Conservation (phyloP, 1,284 basidiomycete species). For the Trametes pubescens region DNA sequence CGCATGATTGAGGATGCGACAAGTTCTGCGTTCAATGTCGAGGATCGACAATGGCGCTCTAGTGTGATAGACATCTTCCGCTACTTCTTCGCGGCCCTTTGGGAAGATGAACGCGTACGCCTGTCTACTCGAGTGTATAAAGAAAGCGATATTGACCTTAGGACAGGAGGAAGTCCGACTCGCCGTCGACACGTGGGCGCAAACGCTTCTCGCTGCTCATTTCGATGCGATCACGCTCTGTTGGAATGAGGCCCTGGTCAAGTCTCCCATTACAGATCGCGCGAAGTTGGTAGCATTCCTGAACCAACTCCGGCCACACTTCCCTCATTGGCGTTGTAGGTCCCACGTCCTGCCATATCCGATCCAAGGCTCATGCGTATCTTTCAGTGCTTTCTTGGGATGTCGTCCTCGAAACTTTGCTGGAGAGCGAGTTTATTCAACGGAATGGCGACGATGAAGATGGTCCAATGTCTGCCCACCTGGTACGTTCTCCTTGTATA, state of each 20-base stretch:
- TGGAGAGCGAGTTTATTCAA: conserved; percentile 60
- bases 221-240: conserved; percentile 67
- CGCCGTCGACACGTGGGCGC: conserved; percentile 61
- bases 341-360: not conserved
- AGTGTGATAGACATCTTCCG: conserved; percentile 65
- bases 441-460: conserved; percentile 48
- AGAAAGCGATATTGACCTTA: not conserved
- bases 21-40: conserved; percentile 64
- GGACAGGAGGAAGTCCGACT: conserved; percentile 71
- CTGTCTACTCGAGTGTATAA: not conserved
- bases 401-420: conserved; percentile 61
- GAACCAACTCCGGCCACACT: conserved; percentile 68
- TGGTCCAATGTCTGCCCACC: conserved; percentile 51
- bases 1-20: conserved; percentile 70
- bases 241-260: conserved; percentile 68
- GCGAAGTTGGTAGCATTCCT: conserved; percentile 66
- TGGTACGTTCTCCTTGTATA: conserved; percentile 44
- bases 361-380: conserved; percentile 3
- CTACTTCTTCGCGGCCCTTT: conserved; percentile 66
- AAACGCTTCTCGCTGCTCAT: conserved; percentile 68
- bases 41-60: conserved; percentile 71
- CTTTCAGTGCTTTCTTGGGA: conserved; percentile 68
- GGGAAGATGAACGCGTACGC: conserved; percentile 67
- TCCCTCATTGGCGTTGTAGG: conserved; percentile 69
- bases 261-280: conserved; percentile 63